Conservation (phyloP, 1,284 basidiomycete species). For the Moesziomyces parantarcticus region DNA sequence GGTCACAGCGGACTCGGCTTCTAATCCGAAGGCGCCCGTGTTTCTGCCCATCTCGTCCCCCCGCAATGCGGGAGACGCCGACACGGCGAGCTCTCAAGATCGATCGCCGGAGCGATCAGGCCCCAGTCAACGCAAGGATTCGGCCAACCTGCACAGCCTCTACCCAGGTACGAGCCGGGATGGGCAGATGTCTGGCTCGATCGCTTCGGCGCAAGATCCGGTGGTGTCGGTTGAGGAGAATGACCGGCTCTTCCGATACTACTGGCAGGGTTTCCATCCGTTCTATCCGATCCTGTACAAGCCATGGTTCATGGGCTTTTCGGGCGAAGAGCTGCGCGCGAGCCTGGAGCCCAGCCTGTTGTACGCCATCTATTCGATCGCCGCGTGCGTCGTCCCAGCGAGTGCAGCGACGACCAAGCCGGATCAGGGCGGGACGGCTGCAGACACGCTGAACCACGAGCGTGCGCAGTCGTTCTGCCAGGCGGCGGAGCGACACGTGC, state of each 20-base stretch:
- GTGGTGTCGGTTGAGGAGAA: constrained; percentile 43
- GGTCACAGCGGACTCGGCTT: constrained; percentile 1
- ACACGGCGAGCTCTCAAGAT: constrained; percentile 34
- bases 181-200: constrained; percentile 1
- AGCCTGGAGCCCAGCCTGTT: constrained; percentile 49
- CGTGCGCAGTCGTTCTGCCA: constrained; percentile 42
- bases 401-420: constrained; percentile 6
- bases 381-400: constrained; percentile 47
- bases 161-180: constrained; percentile 23
- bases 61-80: constrained; percentile 22
- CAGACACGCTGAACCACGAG: constrained; percentile 34
- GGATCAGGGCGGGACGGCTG: not conserved
- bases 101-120: constrained; percentile 20
- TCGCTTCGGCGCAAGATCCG: constrained; percentile 23
- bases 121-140: constrained; percentile 10
- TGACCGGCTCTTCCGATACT: constrained; percentile 52
- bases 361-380: constrained; percentile 58
- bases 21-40: constrained; percentile 20
- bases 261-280: constrained; percentile 60
- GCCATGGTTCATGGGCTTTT: constrained; percentile 48
- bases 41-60: constrained; percentile 44
- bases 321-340: constrained; percentile 41
- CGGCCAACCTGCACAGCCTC: constrained; percentile 9
- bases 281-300: constrained; percentile 64
- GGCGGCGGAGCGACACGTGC: constrained; percentile 50